Evolutionary conservation across 306 rosid species (phyloP).

Genomic region (Carpinus fangiana): DNA sequence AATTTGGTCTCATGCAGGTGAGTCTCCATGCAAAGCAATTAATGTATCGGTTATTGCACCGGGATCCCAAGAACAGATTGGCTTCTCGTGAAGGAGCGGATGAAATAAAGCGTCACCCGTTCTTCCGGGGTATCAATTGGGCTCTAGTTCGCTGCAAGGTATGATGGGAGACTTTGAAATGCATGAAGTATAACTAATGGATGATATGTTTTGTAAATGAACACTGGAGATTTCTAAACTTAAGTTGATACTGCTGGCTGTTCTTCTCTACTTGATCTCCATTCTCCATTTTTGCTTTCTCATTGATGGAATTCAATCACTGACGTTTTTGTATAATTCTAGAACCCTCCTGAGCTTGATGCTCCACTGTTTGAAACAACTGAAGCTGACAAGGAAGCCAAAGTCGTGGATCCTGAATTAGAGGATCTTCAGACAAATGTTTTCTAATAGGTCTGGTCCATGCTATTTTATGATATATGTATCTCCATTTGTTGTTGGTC

Average conservation of each 20-base stretch:
- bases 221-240: slow-evolving; percentile 1
- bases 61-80: slow-evolving; percentile 83
- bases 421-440: slow-evolving; percentile 57
- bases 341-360: slow-evolving; percentile 89
- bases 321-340: slow-evolving; percentile 16
- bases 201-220: neutral
- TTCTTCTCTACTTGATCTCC: slow-evolving; percentile 1
- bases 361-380: slow-evolving; percentile 48
- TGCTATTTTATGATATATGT: neutral
- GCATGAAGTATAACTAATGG: neutral
- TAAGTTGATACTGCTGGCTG: neutral
- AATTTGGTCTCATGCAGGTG: slow-evolving; percentile 51
- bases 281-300: slow-evolving; percentile 2
- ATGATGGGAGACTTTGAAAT: slow-evolving; percentile 22
- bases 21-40: slow-evolving; percentile 75
- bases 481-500: neutral
- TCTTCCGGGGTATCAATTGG: slow-evolving; percentile 84
- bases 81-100: slow-evolving; percentile 83
- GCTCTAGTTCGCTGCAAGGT: slow-evolving; percentile 91
- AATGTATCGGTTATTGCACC: slow-evolving; percentile 70
- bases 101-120: slow-evolving; percentile 81
- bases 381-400: slow-evolving; percentile 54
- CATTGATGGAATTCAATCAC: neutral
- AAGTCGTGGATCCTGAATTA: slow-evolving; percentile 47
- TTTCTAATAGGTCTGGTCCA: slow-evolving; percentile 50